These are phyloP conservation scores for Chenopodium suecicum DNA, from an alignment of 148 eudicot species.

Conservation along the genomic window DNA sequence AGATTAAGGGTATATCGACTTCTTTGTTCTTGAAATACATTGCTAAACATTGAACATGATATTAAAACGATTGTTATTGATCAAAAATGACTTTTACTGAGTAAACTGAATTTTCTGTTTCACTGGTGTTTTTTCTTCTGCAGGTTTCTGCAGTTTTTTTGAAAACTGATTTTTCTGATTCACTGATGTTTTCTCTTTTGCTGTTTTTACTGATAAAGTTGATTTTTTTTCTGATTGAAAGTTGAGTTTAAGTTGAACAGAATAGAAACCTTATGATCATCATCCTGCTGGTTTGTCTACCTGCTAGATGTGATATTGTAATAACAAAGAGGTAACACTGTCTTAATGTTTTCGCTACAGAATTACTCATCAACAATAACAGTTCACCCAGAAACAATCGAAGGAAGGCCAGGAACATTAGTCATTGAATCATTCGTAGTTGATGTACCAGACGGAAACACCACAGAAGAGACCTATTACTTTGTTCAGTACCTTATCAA, in stretches of 20 bases:
- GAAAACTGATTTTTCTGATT: background rate
- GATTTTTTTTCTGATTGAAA: background rate
- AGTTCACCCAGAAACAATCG: constrained; percentile 61
- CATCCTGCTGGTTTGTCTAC: background rate
- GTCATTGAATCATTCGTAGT: constrained; percentile 77
- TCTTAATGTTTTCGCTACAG: constrained; percentile 35
- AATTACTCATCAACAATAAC: constrained; percentile 79
- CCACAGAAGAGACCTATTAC: constrained; percentile 69
- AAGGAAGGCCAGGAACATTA: constrained; percentile 66
- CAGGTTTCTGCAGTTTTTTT: background rate
- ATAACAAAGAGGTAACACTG: background rate
- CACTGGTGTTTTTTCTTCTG: background rate
- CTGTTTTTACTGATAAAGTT: background rate
- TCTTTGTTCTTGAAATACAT: background rate
- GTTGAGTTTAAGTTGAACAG: too few relatives aligned
- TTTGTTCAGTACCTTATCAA: constrained; percentile 72
- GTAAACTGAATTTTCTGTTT: background rate
- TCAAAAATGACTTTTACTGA: background rate
- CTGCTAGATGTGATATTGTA: background rate
- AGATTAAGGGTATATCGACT: constrained; percentile 45
- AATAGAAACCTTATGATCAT: background rate
- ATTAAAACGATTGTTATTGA: background rate
- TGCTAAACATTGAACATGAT: too few relatives aligned
- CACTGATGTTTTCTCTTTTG: background rate
- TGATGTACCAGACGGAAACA: constrained; percentile 73